A percentile compares a stretch with the other conserved stretches of the same genome.
Conservation (phyloP, 2,329 filamentous ascomycete genomes). For the Fusarium sp. region DNA sequence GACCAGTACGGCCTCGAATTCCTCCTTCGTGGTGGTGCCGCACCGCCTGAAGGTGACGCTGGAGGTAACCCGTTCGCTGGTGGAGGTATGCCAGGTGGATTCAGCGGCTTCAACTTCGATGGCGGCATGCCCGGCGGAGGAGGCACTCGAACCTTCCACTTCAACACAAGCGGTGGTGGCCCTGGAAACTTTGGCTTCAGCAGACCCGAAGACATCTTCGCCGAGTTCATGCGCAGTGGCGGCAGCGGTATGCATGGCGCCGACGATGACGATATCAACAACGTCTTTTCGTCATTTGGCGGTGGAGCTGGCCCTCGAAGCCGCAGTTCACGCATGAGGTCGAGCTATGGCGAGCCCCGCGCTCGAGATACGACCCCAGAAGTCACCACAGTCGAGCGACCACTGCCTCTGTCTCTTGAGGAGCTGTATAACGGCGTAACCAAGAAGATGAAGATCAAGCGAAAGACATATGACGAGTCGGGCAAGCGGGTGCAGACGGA, state of each 20-base stretch:
- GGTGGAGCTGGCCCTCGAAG: slow-evolving; percentile 55
- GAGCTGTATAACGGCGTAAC: slow-evolving; percentile 89
- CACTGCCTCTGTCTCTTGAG: slow-evolving; percentile 85
- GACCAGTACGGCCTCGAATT: slow-evolving; percentile 96
- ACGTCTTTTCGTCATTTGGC: slow-evolving; percentile 70
- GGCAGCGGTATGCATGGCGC: slow-evolving; percentile 59
- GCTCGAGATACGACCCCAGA: slow-evolving; percentile 75
- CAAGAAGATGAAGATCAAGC: slow-evolving; percentile 99
- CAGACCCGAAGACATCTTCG: slow-evolving; percentile 87
- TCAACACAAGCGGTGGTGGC: slow-evolving; percentile 69
- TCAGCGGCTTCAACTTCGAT: slow-evolving; percentile 67
- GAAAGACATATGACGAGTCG: slow-evolving; percentile 90
- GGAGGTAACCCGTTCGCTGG: slow-evolving; percentile 73
- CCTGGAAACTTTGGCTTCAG: slow-evolving; percentile 84
- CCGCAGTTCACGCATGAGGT: slow-evolving; percentile 61
- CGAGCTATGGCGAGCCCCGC: slow-evolving; percentile 53
- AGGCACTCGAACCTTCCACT: slow-evolving; percentile 74
- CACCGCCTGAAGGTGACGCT: slow-evolving; percentile 73
- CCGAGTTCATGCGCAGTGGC: slow-evolving; percentile 80
- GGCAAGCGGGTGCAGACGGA: slow-evolving; percentile 91
- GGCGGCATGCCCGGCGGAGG: slow-evolving; percentile 59
- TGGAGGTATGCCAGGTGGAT: slow-evolving; percentile 70
- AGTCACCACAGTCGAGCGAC: slow-evolving; percentile 90
- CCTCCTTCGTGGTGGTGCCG: slow-evolving; percentile 83
- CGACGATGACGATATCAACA: slow-evolving; percentile 65